Conservation (phyloP, 306 rosid species). For the Cucumis melo region DNA sequence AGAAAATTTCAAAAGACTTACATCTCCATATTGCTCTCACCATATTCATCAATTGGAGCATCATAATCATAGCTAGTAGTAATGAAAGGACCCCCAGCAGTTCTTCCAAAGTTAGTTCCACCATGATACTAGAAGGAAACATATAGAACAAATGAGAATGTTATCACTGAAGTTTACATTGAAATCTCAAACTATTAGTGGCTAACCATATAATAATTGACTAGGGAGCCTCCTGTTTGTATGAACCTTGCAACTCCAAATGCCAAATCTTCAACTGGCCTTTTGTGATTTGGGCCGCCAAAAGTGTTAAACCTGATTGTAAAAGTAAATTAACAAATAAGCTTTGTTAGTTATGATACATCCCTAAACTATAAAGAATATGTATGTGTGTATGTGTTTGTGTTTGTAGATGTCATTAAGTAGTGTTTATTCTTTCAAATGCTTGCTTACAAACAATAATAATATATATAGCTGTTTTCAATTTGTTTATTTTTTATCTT, state of each 20-base stretch:
- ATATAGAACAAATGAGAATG: not conserved
- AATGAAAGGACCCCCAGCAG: slow-evolving; percentile 39
- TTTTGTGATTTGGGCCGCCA: slow-evolving; percentile 26
- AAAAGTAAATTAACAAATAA: not conserved
- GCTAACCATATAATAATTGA: slow-evolving; percentile 39
- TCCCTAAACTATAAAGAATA: not conserved
- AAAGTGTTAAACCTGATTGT: slow-evolving; percentile 27
- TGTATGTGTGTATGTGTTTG: not conserved
- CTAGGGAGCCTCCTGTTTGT: slow-evolving; percentile 35
- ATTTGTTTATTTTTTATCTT: too few species aligned
- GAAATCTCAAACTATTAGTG: too few species aligned
- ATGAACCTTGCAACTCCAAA: slow-evolving; percentile 32
- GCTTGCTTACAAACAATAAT: too few species aligned
- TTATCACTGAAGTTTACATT: too few species aligned
- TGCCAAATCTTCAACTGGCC: slow-evolving; percentile 34
- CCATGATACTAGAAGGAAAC: slow-evolving; percentile 28
- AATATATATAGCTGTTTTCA: too few species aligned
- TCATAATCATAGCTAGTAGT: slow-evolving; percentile 47
- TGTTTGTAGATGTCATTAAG: not conserved
- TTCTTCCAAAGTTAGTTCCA: slow-evolving; percentile 39
- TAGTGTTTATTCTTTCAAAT: not conserved
- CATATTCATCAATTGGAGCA: slow-evolving; percentile 45
- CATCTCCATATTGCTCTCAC: slow-evolving; percentile 17
- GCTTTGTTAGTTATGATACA: not conserved
- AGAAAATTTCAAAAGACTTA: not conserved